Evolutionary conservation across 805 yeast genomes (phyloP).

Genomic region (Myxozyma sirexii): DNA sequence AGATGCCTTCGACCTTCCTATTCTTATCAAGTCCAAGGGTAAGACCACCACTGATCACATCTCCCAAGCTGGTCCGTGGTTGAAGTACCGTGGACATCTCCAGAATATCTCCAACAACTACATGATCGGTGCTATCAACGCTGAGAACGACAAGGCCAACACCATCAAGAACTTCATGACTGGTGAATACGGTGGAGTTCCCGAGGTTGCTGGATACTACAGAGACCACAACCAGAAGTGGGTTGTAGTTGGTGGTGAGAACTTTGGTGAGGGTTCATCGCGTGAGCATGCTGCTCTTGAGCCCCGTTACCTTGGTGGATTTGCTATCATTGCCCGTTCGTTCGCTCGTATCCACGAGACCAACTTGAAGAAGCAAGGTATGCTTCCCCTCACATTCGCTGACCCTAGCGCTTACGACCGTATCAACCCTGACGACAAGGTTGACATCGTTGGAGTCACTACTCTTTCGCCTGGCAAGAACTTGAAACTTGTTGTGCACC

Average conservation of each 20-base stretch:
- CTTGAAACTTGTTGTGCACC: constrained; percentile 73
- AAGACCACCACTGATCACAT: constrained; percentile 98
- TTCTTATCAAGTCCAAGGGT: constrained; percentile 90
- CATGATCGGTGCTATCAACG: constrained; percentile 93
- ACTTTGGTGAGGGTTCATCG: constrained; percentile 99
- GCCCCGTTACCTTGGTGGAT: constrained; percentile 92
- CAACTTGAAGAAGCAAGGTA: constrained; percentile 95
- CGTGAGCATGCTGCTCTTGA: constrained; percentile 98
- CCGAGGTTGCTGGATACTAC: constrained; percentile 97
- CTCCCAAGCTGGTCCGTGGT: constrained; percentile 98
- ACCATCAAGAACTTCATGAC: constrained; percentile 80
- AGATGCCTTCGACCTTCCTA: constrained; percentile 69
- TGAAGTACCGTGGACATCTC: constrained; percentile 96
- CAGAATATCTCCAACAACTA: constrained; percentile 96
- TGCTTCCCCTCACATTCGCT: constrained; percentile 92
- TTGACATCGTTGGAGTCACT: constrained; percentile 69
- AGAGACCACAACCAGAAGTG: constrained; percentile 81
- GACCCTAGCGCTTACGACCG: constrained; percentile 86
- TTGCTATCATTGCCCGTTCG: constrained; percentile 84
- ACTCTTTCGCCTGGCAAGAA: constrained; percentile 84
- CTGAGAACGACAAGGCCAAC: constrained; percentile 96
- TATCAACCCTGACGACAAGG: constrained; percentile 72
- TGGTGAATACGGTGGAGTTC: constrained; percentile 63
- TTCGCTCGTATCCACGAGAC: constrained; percentile 99
- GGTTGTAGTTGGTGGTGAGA: constrained; percentile 96